These are phyloP conservation scores for Cocos nucifera DNA, from an alignment of 176 grass and related monocot genomes.

Conservation along the genomic window DNA sequence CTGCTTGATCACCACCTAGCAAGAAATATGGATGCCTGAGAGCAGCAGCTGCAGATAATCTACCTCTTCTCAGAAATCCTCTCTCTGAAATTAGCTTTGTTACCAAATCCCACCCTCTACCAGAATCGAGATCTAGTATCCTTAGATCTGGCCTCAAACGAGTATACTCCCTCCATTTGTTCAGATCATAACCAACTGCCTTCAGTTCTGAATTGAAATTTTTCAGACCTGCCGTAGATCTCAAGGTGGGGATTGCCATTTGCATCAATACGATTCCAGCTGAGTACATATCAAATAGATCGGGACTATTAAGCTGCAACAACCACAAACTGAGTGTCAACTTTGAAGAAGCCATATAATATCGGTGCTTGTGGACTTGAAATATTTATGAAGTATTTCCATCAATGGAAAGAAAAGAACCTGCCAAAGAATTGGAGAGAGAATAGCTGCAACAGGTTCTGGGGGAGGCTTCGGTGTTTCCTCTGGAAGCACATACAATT, in stretches of 20 bases:
- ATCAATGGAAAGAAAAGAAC: conserved; percentile 13
- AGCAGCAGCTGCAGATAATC: conserved; percentile 66
- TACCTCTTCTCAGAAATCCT: conserved; percentile 37
- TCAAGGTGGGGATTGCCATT: conserved; percentile 69
- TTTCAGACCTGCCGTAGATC: conserved; percentile 54
- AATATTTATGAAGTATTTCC: no score
- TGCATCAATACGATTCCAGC: conserved; percentile 94
- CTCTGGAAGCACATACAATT: conserved; percentile 96
- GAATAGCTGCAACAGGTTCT: conserved; percentile 83
- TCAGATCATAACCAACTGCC: conserved; percentile 69
- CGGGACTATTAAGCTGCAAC: conserved; percentile 74
- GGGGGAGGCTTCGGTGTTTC: conserved; percentile 65
- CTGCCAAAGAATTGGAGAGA: conserved; percentile 95
- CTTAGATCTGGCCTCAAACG: conserved; percentile 51
- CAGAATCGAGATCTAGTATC: conserved; percentile 67
- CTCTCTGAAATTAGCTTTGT: conserved; percentile 84
- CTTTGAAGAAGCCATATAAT: no score
- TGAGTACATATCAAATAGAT: conserved; percentile 98
- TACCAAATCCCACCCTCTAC: conserved; percentile 91
- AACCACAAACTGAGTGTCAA: neutral
- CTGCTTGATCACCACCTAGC: conserved; percentile 69
- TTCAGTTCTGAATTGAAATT: conserved; percentile 91
- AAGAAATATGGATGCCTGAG: conserved; percentile 92
- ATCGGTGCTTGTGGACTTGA: no score
- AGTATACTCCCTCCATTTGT: conserved; percentile 54